Percentiles rank a stretch among this genome's conserved stretches.
phyloP scores from a whole-genome alignment of 768 basidiomycete species.

The Kwoniella europaea region DNA sequence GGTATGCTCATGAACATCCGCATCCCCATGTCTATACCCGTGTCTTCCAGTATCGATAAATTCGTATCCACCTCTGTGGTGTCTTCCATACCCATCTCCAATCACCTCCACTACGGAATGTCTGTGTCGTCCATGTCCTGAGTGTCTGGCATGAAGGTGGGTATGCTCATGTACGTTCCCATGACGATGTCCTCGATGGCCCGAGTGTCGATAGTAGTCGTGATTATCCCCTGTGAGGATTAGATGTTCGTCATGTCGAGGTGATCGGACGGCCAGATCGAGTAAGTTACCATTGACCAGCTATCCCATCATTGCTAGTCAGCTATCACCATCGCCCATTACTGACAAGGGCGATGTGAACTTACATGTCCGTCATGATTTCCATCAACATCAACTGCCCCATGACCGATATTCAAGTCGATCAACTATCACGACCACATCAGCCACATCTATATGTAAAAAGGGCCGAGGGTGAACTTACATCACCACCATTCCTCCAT shows the following conservation, averaged over 20 bases:
- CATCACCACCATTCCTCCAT: conserved; percentile 18
- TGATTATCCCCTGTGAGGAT: conserved; percentile 18
- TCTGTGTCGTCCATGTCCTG: conserved; percentile 4
- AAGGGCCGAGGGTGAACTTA: conserved; percentile 1
- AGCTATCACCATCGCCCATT: neutral
- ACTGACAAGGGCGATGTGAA: neutral
- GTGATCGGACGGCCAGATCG: conserved; percentile 15
- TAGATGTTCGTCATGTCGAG: conserved; percentile 8
- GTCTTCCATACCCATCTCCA: conserved; percentile 18
- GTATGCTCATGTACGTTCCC: conserved; percentile 9
- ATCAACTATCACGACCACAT: conserved; percentile 8
- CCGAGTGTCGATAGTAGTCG: conserved; percentile 18
- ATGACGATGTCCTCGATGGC: conserved; percentile 1
- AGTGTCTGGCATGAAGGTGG: conserved; percentile 13
- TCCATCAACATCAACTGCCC: neutral
- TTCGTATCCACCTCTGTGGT: conserved; percentile 13
- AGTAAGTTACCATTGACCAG: conserved; percentile 11
- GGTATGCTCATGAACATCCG: conserved; percentile 11
- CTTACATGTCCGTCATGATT: neutral
- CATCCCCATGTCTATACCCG: conserved; percentile 5
- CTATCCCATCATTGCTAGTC: neutral
- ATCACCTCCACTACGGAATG: conserved; percentile 26
- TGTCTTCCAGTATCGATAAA: conserved; percentile 10
- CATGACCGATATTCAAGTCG: conserved; percentile 23
- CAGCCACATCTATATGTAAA: neutral